phyloP scores from a whole-genome alignment of 495 filamentous ascomycete genomes.

The Penicillium pulvis region DNA sequence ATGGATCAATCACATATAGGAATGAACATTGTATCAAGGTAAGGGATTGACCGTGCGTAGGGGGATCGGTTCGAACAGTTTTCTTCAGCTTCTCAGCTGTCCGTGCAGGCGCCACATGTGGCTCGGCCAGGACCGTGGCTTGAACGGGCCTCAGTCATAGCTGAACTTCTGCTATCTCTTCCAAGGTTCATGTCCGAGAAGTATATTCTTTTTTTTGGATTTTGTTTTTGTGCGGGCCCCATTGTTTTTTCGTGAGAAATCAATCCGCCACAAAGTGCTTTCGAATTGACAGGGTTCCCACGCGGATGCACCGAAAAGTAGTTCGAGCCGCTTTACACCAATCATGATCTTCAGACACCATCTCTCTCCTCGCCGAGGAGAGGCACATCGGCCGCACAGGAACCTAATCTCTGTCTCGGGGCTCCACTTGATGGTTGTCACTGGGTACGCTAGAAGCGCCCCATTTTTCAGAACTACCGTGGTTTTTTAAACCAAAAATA shows the following conservation, averaged over 20 bases:
- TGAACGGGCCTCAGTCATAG: background rate
- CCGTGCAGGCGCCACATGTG: conserved; percentile 23
- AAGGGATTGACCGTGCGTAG: background rate
- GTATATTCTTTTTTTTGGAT: background rate
- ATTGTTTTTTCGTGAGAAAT: too few relatives aligned
- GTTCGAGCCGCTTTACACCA: conserved; percentile 17
- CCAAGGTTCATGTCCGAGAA: background rate
- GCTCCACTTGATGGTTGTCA: conserved; percentile 2
- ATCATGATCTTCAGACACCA: conserved; percentile 14
- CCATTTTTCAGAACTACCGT: conserved; percentile 5
- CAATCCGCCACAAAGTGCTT: too few relatives aligned
- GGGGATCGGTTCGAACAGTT: background rate
- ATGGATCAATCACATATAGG: background rate
- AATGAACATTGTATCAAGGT: background rate
- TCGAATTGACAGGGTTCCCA: background rate
- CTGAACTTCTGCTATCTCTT: background rate
- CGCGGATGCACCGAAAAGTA: conserved; percentile 4
- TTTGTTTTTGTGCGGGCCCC: too few relatives aligned
- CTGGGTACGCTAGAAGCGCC: background rate
- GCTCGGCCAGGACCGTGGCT: conserved; percentile 22
- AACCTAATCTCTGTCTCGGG: conserved; percentile 27
- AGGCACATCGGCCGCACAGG: conserved; percentile 20
- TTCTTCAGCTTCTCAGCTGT: conserved; percentile 19
- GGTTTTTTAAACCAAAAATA: background rate
- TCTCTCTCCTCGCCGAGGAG: conserved; percentile 8